Base-by-base conservation (phyloP, 1,284 basidiomycete genomes). In the Ustilago vetiveriae region DNA sequence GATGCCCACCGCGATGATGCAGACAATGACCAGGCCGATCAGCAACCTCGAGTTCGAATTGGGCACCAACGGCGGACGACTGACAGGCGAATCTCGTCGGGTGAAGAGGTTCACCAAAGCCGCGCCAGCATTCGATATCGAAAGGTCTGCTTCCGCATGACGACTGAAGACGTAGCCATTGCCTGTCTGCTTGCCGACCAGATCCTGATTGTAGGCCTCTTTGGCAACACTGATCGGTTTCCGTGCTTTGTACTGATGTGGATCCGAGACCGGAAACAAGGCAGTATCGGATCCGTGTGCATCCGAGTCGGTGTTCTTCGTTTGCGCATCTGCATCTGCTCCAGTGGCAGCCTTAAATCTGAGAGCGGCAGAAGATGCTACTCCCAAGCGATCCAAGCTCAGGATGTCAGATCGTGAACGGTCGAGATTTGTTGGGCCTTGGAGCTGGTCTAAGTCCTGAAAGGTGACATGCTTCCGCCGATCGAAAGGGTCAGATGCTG, bases 31-130 rank as follows among this genome's bases (percentile, higher is more conserved):
- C 38, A 71, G 68, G 2, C 42, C 54, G 27, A 71, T 71, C 11
- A 66, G 43, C 23, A 71, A 36, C 24, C 68, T 55, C n/a, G 62
- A 62, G 30, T 53, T 66, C 8, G 68, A 71, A 47, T 66, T 71
- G 32, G 68, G 68, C 4, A 71, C 49, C 42, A 71, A 26, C 5
- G 68, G 68, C 11, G 68, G 68, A 14, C 58, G 57, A 43, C 57
- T 65, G 54, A 66, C 47, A 9, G 51, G 47, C 7, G 53, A 35
- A 30, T 70, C 62, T 3, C 62, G 55, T 23, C 57, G 62, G 8
- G 62, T 42, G 32, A 70, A 60, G 9, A 70, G 40, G 7, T 48
- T 59, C 27, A 48, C 48, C n/a, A 65, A 30, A 6, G 67, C 62
- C 29, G 56, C 48, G 11, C 59, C 45, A 3, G 66, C 54, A 10